These are phyloP conservation scores for Ramaria sp. DNA, from an alignment of 768 basidiomycete species.

Conservation along the genomic window DNA sequence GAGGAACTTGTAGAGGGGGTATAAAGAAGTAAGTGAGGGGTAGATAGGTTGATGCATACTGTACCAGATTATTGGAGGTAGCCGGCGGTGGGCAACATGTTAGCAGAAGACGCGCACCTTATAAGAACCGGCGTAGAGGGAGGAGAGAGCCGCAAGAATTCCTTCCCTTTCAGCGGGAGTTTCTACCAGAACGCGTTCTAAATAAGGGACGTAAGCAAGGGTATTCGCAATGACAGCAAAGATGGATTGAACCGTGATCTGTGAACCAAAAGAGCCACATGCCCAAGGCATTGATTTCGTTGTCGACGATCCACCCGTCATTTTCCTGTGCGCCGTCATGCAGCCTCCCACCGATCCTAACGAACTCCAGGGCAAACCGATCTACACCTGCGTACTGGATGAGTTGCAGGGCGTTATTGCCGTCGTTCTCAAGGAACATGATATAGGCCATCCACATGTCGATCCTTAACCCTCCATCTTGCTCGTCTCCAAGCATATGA, in stretches of 20 bases:
- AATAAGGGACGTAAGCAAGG: neutral
- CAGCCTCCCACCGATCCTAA: constrained; percentile 29
- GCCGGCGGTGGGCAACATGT: constrained; percentile 9
- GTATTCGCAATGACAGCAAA: neutral
- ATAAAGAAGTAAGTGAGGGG: constrained; percentile 19
- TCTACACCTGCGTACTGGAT: constrained; percentile 36
- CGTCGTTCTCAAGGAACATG: constrained; percentile 60
- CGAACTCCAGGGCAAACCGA: constrained; percentile 32
- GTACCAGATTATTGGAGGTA: neutral
- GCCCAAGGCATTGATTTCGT: constrained; percentile 35
- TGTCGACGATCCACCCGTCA: constrained; percentile 52
- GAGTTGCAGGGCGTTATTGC: constrained; percentile 49
- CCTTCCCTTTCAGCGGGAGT: constrained; percentile 16
- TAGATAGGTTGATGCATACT: constrained; percentile 1
- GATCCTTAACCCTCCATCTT: constrained; percentile 7
- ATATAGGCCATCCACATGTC: constrained; percentile 42
- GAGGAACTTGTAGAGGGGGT: constrained; percentile 34
- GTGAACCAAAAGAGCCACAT: constrained; percentile 60
- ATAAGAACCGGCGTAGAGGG: neutral
- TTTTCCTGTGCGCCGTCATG: constrained; percentile 26
- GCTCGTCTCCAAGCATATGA: neutral
- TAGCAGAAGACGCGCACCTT: constrained; percentile 17
- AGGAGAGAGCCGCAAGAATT: constrained; percentile 14
- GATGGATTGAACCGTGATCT: constrained; percentile 28
- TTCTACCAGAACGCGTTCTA: constrained; percentile 23